Evolutionary conservation across 768 basidiomycete genomes (phyloP), one percentile per base, ranked within the genome.

Genomic region (Calocera viscosa): DNA sequence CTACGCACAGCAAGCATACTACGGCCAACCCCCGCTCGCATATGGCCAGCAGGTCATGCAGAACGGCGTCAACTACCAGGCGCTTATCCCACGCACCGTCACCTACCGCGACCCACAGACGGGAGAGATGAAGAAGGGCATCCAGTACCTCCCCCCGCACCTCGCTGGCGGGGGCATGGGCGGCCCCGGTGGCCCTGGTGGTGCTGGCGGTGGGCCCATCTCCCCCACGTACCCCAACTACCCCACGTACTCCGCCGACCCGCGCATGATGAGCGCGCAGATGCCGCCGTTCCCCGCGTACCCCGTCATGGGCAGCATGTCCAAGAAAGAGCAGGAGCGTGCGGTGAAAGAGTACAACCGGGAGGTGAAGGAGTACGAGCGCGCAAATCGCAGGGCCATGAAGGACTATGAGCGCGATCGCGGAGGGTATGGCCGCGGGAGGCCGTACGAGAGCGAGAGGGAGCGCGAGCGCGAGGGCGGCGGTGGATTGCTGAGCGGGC

Each of bases 401-500:
- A 49, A 30, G 32, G 66, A 49, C 14, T 35, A 35, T 16, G 66
- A 66, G 38, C 38, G 53, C 30, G n/a, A n/a, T n/a, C 66, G 33
- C 0, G 34, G 35, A 22, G 53, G 33, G n/a, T 53, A 49, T 24
- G 66, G 53, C 49, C 8, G 33, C 26, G 43, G 53, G 66, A 26
- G 43, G 49, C 32, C 32, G 30, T 47, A 66, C 41, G 17, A 30
- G 49, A 66, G 53, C 32, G 49, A 66, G 49, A 53, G n/a, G 24
- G 49, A 66, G 34, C 53, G 53, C 16, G 65, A 66, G 30, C 28
- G 41, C 28, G 72, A 91, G 41, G 89, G 84, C 78, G 91, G 90
- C 89, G 84, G 86, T 74, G 90, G 91, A 76, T 82, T 80, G 78
- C 86, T 72, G 79, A 70, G 69, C 60, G 26, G 14, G 22, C 14